phyloP scores from a whole-genome alignment of 805 yeast genomes.

The Saccharomycopsis sp. region DNA sequence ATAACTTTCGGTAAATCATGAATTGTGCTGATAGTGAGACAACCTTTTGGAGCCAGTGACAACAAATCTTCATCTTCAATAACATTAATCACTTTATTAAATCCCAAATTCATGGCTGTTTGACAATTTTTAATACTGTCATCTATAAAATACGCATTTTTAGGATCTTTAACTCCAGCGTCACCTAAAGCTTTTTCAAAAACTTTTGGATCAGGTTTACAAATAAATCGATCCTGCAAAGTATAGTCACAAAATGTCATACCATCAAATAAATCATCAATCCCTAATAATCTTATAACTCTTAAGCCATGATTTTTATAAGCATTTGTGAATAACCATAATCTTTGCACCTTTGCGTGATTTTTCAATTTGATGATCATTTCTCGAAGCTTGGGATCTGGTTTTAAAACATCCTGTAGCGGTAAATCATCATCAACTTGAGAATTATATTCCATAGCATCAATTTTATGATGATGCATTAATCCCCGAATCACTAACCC shows the following conservation, averaged over 20 bases:
- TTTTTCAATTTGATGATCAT: slow-evolving; percentile 39
- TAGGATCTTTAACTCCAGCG: slow-evolving; percentile 47
- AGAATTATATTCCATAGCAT: slow-evolving; percentile 82
- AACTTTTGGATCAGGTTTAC: slow-evolving; percentile 80
- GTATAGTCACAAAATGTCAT: slow-evolving; percentile 84
- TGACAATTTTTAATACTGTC: slow-evolving; percentile 76
- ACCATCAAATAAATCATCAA: slow-evolving; percentile 91
- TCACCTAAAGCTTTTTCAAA: slow-evolving; percentile 58
- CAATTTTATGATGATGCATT: slow-evolving; percentile 54
- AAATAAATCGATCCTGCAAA: slow-evolving; percentile 55
- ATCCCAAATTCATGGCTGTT: slow-evolving; percentile 67
- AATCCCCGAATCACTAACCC: slow-evolving; percentile 94
- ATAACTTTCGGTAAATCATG: slow-evolving; percentile 45
- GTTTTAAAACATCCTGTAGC: slow-evolving; percentile 65
- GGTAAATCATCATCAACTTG: slow-evolving; percentile 92
- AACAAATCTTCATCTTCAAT: slow-evolving; percentile 60
- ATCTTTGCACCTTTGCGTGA: slow-evolving; percentile 51
- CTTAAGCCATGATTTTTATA: slow-evolving; percentile 84
- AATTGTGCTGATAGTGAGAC: slow-evolving; percentile 50
- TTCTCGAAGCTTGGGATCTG: slow-evolving; percentile 47
- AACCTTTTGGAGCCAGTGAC: slow-evolving; percentile 35
- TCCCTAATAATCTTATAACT: slow-evolving; percentile 69
- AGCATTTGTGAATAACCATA: slow-evolving; percentile 95
- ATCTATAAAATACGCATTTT: slow-evolving; percentile 70
- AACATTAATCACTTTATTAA: slow-evolving; percentile 64